Evolutionary conservation across 139 green algal species (phyloP), one percentile per base, ranked within the genome.

Genomic region (Spirogloea muscicola): DNA sequence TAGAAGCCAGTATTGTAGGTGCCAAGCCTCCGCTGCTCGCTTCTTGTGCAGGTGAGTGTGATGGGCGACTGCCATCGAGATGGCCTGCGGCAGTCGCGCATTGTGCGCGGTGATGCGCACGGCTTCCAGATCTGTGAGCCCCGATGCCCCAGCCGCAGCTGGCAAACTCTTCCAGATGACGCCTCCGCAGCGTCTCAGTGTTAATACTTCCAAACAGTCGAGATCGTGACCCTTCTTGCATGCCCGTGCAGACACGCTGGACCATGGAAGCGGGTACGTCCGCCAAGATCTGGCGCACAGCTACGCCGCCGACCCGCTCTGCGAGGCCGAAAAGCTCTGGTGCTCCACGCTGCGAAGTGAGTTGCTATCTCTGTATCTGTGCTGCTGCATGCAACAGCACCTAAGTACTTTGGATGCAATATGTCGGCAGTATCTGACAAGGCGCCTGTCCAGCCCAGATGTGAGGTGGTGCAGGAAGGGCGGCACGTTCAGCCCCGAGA

Each of bases 31-130:
- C n/a, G n/a, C n/a, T n/a, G n/a, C n/a, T n/a, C n/a, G n/a, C 64
- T 64, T 3, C 34, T 73, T n/a, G 49, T 63, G 16, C 70, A 78
- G 62, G 72, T 58, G 21, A 58, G 72, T 5, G 72, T 80, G 7
- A 80, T 80, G 60, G 72, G 59, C 13, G 43, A 68, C 29, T 82
- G 62, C 41, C 44, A 75, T 40, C 72, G 73, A 38, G 79, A 85
- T 48, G 79, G 79, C 31, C 79, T 65, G 34, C 68, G 79, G 7
- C 79, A 85, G 52, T 82, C 72, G 49, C 79, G 79, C 59, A 9
- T 85, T 6, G 27, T 85, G 4, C 52, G 55, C 9, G 73, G 64
- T 16, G 68, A 74, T 42, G 36, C 33, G 31, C 25, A 77, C 31
- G 79, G 79, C 51, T 85, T 76, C 57, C 44, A 82, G 58, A 16